Evolutionary conservation across 140 eudicot species (phyloP).

Genomic region (Cichorium intybus): DNA sequence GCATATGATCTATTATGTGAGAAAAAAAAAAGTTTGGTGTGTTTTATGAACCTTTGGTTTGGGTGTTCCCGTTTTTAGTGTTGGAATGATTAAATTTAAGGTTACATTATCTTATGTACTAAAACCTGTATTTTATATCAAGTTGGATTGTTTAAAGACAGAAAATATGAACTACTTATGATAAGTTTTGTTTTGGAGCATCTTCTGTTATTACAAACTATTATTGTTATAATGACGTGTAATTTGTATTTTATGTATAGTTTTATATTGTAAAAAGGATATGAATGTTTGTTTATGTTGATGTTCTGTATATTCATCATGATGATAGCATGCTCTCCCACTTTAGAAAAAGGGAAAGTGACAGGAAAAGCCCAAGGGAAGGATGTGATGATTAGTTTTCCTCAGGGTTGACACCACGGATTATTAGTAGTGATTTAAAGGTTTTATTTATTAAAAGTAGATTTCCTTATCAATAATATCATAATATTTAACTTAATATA

Average conservation of each 20-base stretch:
- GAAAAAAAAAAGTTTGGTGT: slow-evolving; percentile 47
- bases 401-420: slow-evolving; percentile 15
- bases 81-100: slow-evolving; percentile 28
- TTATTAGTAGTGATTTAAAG: background rate
- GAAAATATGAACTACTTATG: background rate
- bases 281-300: background rate
- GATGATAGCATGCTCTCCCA: slow-evolving; percentile 32
- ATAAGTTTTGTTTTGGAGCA: background rate
- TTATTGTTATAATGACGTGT: slow-evolving; percentile 7
- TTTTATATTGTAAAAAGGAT: slow-evolving; percentile 7
- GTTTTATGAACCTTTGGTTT: slow-evolving; percentile 29
- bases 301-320: slow-evolving; percentile 28
- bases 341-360: slow-evolving; percentile 31
- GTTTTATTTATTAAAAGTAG: background rate
- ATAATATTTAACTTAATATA: background rate
- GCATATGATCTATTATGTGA: slow-evolving; percentile 34
- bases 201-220: background rate
- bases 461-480: slow-evolving; percentile 13
- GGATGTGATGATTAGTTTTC: slow-evolving; percentile 23
- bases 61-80: slow-evolving; percentile 17
- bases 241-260: background rate
- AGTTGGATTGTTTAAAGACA: slow-evolving; percentile 4
- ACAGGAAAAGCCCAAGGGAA: slow-evolving; percentile 16
- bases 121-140: slow-evolving; percentile 10
- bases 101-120: background rate